A percentile compares a stretch with the other conserved stretches of the same genome.
These are phyloP conservation scores for Pseudonectria buxi DNA, from an alignment of 2,329 filamentous ascomycete species.

Conservation along the genomic window DNA sequence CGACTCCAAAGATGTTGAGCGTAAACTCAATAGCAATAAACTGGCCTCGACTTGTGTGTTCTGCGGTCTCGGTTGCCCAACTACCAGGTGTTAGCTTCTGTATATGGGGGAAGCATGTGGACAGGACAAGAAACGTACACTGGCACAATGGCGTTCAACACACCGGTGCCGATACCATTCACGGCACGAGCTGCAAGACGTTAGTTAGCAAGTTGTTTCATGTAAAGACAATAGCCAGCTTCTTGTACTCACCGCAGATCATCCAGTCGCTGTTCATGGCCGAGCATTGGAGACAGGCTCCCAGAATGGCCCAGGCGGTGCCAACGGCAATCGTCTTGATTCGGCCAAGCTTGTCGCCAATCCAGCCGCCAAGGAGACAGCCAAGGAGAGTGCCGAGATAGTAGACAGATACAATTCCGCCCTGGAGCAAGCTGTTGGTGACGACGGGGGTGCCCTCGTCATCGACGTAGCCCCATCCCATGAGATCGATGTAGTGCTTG, in stretches of 20 bases:
- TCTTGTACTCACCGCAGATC: conserved; percentile 32
- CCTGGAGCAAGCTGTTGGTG: conserved; percentile 14
- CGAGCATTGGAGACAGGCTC: conserved; percentile 9
- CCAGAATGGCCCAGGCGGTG: conserved; percentile 9
- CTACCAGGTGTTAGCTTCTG: too few species aligned
- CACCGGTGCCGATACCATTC: conserved; percentile 52
- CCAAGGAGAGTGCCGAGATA: conserved; percentile 19
- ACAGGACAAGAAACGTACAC: conserved; percentile 27
- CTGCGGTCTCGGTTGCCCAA: conserved; percentile 63
- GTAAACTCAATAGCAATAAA: conserved; percentile 60
- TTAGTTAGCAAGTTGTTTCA: background rate
- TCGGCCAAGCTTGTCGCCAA: conserved; percentile 13
- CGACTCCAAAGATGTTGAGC: conserved; percentile 27
- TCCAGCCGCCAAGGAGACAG: conserved; percentile 13
- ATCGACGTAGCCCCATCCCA: conserved; percentile 18
- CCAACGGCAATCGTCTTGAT: conserved; percentile 16
- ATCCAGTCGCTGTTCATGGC: conserved; percentile 17
- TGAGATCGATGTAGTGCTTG: conserved; percentile 12
- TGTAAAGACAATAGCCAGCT: too few species aligned
- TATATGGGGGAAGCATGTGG: too few species aligned
- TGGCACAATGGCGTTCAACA: conserved; percentile 62
- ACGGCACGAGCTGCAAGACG: conserved; percentile 17
- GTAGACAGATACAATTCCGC: conserved; percentile 18
- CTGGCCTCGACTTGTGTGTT: conserved; percentile 59
- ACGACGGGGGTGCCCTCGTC: conserved; percentile 12